Evolutionary conservation across 495 filamentous ascomycete genomes (phyloP).

Genomic region (Trichoderma erinaceum): DNA sequence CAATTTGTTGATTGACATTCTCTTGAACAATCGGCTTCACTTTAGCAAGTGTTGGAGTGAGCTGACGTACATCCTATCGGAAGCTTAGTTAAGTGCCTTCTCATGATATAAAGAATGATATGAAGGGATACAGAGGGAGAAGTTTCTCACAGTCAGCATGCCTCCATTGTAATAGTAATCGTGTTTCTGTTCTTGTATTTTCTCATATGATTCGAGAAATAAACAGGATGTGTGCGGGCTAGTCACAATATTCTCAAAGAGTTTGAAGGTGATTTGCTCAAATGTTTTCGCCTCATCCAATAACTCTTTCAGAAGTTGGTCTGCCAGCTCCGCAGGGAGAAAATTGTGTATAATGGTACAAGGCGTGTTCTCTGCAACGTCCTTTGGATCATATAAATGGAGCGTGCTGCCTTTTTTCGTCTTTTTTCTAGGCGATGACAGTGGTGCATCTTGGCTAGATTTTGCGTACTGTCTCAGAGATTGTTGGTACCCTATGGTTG

Average conservation of each 20-base stretch:
- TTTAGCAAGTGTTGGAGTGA: slow-evolving; percentile 62
- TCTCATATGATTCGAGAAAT: slow-evolving; percentile 66
- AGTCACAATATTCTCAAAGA: slow-evolving; percentile 79
- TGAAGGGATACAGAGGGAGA: neutral
- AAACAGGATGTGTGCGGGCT: slow-evolving; percentile 76
- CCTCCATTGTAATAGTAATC: slow-evolving; percentile 83
- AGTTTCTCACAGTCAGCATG: slow-evolving; percentile 46
- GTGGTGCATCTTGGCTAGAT: slow-evolving; percentile 24
- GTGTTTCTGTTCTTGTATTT: slow-evolving; percentile 56
- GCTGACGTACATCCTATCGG: slow-evolving; percentile 60
- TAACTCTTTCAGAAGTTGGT: slow-evolving; percentile 66
- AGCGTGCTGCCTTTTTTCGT: slow-evolving; percentile 69
- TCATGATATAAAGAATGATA: neutral
- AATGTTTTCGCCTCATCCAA: slow-evolving; percentile 72
- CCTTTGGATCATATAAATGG: slow-evolving; percentile 70
- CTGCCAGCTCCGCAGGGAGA: slow-evolving; percentile 62
- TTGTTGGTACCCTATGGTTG: slow-evolving; percentile 46
- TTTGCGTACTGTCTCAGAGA: slow-evolving; percentile 50
- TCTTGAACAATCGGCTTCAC: slow-evolving; percentile 61
- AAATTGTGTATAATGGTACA: slow-evolving; percentile 92
- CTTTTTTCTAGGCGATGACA: slow-evolving; percentile 38
- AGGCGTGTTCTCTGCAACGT: slow-evolving; percentile 73
- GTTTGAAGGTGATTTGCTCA: slow-evolving; percentile 63
- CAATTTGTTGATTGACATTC: slow-evolving; percentile 69
- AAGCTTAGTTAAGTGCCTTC: neutral